Evolutionary conservation across 73 alveolate genomes (phyloP).

Genomic region (Paramecium bursaria): DNA sequence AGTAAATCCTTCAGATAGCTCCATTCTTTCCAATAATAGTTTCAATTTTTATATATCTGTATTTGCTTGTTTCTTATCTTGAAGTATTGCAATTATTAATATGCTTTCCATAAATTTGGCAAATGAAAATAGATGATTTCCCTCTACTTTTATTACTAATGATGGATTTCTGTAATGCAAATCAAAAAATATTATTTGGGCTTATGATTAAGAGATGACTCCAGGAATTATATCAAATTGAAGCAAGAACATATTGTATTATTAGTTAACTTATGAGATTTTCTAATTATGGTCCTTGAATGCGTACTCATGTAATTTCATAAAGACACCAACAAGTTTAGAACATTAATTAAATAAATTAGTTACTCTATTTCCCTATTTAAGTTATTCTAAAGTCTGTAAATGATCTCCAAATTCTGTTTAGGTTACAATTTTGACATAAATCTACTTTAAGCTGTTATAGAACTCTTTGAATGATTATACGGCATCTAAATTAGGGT

Average conservation of each 20-base stretch:
- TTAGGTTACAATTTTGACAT: constrained; percentile 7
- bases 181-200: constrained; percentile 37
- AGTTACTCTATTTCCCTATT: neutral
- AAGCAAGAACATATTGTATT: neutral
- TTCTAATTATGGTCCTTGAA: constrained; percentile 4
- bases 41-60: neutral
- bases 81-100: neutral
- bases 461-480: neutral
- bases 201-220: constrained; percentile 18
- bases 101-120: constrained; percentile 29
- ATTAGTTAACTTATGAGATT: constrained; percentile 7
- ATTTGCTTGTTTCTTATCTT: neutral
- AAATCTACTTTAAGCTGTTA: neutral
- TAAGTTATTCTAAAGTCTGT: neutral
- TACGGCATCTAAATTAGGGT: neutral
- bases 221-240: constrained; percentile 21
- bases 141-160: neutral
- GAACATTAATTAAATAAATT: neutral
- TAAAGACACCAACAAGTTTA: neutral
- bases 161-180: neutral
- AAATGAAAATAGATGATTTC: constrained; percentile 15
- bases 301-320: neutral
- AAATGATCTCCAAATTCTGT: constrained; percentile 37
- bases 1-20: constrained; percentile 11
- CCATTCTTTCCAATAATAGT: constrained; percentile 7